Evolutionary conservation across 1,139 yeast species (phyloP).

Genomic region (Yamadazyma epiphylla): DNA sequence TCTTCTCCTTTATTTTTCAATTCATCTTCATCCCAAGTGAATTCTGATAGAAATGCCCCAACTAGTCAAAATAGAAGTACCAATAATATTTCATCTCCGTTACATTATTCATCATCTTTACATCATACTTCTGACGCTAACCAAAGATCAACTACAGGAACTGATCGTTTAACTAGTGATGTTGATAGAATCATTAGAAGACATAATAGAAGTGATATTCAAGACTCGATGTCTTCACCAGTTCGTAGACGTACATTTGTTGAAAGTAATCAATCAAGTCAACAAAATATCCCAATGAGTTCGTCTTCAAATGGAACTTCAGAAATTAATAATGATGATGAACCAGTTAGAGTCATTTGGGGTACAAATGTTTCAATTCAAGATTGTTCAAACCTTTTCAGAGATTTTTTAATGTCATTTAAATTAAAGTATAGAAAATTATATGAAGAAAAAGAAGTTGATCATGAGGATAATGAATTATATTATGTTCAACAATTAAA

Average conservation of each 20-base stretch:
- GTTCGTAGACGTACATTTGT: constrained; percentile 35
- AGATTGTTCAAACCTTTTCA: constrained; percentile 75
- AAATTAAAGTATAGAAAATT: constrained; percentile 70
- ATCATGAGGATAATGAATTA: constrained; percentile 65
- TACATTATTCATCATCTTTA: constrained; percentile 44
- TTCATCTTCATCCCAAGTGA: constrained; percentile 47
- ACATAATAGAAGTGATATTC: constrained; percentile 40
- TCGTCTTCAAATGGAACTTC: constrained; percentile 28
- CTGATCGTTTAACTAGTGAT: constrained; percentile 37
- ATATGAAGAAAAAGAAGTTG: constrained; percentile 33
- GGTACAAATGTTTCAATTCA: constrained; percentile 95
- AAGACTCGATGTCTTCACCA: constrained; percentile 41
- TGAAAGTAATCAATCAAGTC: constrained; percentile 6
- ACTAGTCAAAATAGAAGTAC: constrained; percentile 15
- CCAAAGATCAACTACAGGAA: constrained; percentile 15
- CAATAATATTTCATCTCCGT: constrained; percentile 39
- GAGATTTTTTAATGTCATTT: constrained; percentile 81
- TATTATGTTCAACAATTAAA: constrained; percentile 72
- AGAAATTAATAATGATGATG: constrained; percentile 37
- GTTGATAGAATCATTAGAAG: constrained; percentile 42
- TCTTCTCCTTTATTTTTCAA: constrained; percentile 68
- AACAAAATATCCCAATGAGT: constrained; percentile 12
- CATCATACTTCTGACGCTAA: constrained; percentile 31
- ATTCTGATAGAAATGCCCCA: constrained; percentile 27
- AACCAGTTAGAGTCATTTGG: constrained; percentile 91